phyloP scores from a whole-genome alignment of 495 filamentous ascomycete species.

The Venustampulla echinocandica region DNA sequence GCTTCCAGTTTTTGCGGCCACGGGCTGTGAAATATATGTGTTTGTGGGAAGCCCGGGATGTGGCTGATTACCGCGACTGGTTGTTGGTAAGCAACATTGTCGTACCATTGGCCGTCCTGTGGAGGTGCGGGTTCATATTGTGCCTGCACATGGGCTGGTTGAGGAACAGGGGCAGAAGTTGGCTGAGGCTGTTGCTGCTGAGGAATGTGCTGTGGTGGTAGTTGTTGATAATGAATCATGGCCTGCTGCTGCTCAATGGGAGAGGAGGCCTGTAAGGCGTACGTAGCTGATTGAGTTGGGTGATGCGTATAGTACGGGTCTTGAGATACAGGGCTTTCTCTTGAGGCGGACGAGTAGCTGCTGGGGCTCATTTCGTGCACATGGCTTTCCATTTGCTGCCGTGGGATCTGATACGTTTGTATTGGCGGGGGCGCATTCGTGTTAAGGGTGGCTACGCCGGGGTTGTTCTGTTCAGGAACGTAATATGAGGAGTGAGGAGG shows the following conservation, averaged over 20 bases:
- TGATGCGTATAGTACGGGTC: constrained; percentile 39
- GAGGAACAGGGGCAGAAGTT: constrained; percentile 10
- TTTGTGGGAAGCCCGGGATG: constrained; percentile 28
- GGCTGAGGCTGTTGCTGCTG: constrained; percentile 26
- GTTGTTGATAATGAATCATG: constrained; percentile 15
- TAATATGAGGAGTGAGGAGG: constrained; percentile 28
- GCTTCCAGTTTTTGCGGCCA: constrained; percentile 37
- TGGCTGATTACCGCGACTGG: constrained; percentile 36
- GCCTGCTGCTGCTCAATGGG: constrained; percentile 30
- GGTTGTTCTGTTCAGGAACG: constrained; percentile 42
- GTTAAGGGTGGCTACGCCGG: constrained; percentile 45
- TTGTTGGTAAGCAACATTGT: constrained; percentile 32
- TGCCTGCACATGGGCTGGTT: constrained; percentile 20
- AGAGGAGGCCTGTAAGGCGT: constrained; percentile 31
- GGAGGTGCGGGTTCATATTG: constrained; percentile 27
- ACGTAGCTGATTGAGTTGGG: constrained; percentile 32
- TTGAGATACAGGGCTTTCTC: constrained; percentile 34
- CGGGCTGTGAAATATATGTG: constrained; percentile 26
- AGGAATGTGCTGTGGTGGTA: constrained; percentile 15
- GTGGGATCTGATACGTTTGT: constrained; percentile 35
- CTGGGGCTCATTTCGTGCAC: constrained; percentile 40
- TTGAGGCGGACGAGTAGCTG: constrained; percentile 40
- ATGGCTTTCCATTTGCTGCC: constrained; percentile 33
- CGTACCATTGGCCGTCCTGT: constrained; percentile 34
- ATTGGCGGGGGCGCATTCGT: constrained; percentile 34